These are phyloP conservation scores for Pestalotiopsis sp. DNA, from an alignment of 2,329 filamentous ascomycete genomes.

Conservation along the genomic window DNA sequence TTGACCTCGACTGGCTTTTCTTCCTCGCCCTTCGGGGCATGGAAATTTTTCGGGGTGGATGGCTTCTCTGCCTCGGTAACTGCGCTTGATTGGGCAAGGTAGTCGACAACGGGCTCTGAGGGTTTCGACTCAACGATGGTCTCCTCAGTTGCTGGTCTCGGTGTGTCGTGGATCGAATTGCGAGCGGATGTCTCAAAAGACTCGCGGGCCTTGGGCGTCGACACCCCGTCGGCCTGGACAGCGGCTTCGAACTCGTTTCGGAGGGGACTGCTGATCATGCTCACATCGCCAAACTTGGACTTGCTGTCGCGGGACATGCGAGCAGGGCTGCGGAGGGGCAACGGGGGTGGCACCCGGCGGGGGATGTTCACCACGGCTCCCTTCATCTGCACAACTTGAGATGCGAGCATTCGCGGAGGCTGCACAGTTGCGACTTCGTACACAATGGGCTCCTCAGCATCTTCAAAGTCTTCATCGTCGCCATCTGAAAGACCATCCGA, in stretches of 20 bases:
- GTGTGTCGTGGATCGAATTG: not conserved
- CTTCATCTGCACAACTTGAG: conserved; percentile 69
- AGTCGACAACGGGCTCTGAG: not conserved
- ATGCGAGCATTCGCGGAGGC: conserved; percentile 58
- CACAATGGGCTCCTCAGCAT: conserved; percentile 65
- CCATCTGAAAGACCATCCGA: conserved; percentile 49
- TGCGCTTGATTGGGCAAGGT: not conserved
- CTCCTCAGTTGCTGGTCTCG: not conserved
- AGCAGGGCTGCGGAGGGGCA: conserved; percentile 77
- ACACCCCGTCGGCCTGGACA: conserved; percentile 20
- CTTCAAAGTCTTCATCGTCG: conserved; percentile 48
- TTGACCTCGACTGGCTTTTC: not conserved
- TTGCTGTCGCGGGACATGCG: conserved; percentile 55
- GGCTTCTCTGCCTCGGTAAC: not conserved
- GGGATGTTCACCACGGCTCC: conserved; percentile 84
- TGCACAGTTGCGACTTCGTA: conserved; percentile 65
- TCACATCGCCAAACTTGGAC: conserved; percentile 61
- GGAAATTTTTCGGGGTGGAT: not conserved
- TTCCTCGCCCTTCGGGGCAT: not conserved
- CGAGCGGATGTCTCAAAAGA: not conserved
- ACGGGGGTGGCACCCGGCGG: conserved; percentile 74
- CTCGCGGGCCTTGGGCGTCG: conserved; percentile 25
- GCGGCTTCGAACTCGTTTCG: conserved; percentile 46
- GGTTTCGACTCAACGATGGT: not conserved
- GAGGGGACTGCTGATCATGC: conserved; percentile 50